Base-by-base conservation (phyloP, 2,329 filamentous ascomycete genomes). In the Teratosphaeria destructans region DNA sequence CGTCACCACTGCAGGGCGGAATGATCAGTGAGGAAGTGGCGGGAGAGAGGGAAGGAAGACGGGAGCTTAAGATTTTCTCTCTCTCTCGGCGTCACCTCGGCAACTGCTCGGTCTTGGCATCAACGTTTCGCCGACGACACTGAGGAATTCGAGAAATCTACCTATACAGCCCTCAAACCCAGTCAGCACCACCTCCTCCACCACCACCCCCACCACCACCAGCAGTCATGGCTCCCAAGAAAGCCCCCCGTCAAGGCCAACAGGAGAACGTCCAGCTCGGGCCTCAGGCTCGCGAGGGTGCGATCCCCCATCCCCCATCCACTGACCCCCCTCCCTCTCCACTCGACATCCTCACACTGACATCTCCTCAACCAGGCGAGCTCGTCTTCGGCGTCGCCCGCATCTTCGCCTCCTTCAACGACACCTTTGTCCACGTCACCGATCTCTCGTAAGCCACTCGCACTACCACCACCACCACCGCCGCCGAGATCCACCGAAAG, bases 231-330 rank as follows among this genome's bases (percentile, higher is more conserved):
- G 82, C 92, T 80, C 92, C 92, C 79, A 95, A 95, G 86, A 92
- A 93, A 84, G 86, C 87, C 79, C 81, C 85, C 74, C 84, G 87
- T 77, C 86, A 89, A 74, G 84, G 85, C 73, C 86, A 79, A 67
- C 79, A 93, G 83, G 94, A 97, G 87, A 99, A 99, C 83, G 94
- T 99, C 84, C 92, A 89, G 80, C 86, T 97, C 74, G 94, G 94
- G 74, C 94, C 94, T 77, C 90, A 96, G 80, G 89, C 92, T 82
- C 88, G 92, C 77, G 93, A 96, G 85, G 92, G 90, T 93, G 19
- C 23, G 43, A 49, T 78, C 14, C 23, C 23, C 23, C 54, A 37
- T 11, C 19, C 8, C 37, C 14, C 14, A 39, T 39, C 10, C 35
- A 39, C 34, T 3, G 19, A 37, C 34, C 34, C 34, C 34, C 34